Evolutionary conservation across 2,329 filamentous ascomycete genomes (phyloP), one percentile per base, ranked within the genome.

Genomic region (Scedosporium apiospermum): DNA sequence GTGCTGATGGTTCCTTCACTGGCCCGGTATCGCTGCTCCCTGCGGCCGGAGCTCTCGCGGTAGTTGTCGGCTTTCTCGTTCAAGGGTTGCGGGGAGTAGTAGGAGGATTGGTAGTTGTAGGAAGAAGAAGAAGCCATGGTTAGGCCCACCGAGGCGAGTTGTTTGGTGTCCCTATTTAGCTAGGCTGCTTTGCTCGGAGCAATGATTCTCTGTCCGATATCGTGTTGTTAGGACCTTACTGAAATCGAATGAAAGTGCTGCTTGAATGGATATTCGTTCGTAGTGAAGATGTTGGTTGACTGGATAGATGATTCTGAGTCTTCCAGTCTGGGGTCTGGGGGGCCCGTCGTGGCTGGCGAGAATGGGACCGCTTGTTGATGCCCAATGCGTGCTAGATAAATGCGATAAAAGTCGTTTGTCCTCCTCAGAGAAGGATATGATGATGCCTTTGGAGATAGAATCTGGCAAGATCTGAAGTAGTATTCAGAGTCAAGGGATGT

Each of bases 1-100:
- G 91, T 96, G 82, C 89, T 93, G 74, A 92, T 88, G 66, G 91
- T 96, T 72, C 91, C 91, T 76, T 96, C 91, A 79, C 91, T 96
- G 67, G 89, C 88, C 73, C 91, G 82, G 65, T 80, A 81, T 72
- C 82, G 81, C 67, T 80, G 77, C 69, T 79, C 76, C 69, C 76
- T 76, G 76, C 65, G 74, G 46, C 49, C 34, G 27, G 49, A 34
- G 27, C 30, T 30, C 49, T 65, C 62, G 38, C 55, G 61, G 38
- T 62, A 60, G 30, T 60, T 38, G 41, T 62, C 30, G 57, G 42
- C 46, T 21, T 63, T 61, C n/a, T 64, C 63, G 62, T 58, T 60
- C 41, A 61, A 55, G 58, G 58, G 21, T 27, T 30, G 59, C 27
- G 46, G 59, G 26, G 51, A 3, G 23, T 55, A 55, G 51, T 30